Percentiles rank a stretch among this genome's conserved stretches.
Conservation (phyloP, 192 early-diverging fungal genomes). For the Coemansia sp. region DNA sequence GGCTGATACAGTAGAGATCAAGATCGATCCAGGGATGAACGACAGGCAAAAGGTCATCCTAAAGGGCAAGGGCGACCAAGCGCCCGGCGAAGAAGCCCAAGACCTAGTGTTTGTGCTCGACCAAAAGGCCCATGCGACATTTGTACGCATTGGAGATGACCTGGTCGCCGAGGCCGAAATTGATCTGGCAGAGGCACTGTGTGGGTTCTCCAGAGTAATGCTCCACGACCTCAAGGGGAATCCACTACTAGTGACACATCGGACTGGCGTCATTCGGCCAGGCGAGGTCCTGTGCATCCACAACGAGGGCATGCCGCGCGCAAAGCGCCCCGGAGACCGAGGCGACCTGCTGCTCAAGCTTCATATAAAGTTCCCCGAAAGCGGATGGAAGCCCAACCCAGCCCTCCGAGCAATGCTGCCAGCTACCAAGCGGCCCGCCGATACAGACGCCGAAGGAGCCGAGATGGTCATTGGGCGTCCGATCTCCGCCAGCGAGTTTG, state of each 20-base stretch:
- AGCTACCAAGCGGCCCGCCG: conserved; percentile 8
- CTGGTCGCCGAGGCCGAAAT: conserved; percentile 78
- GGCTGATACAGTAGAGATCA: conserved; percentile 88
- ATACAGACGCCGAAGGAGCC: neutral
- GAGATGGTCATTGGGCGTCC: conserved; percentile 9
- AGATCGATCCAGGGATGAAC: conserved; percentile 91
- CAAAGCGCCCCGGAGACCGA: conserved; percentile 65
- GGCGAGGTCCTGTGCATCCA: conserved; percentile 81
- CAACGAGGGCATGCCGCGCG: conserved; percentile 92
- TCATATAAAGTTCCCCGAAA: conserved; percentile 80
- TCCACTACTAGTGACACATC: conserved; percentile 76
- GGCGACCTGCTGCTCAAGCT: conserved; percentile 90
- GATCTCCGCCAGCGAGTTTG: conserved; percentile 17
- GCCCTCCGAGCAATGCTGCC: conserved; percentile 22
- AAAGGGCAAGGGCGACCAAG: conserved; percentile 92
- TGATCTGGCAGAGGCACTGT: conserved; percentile 85
- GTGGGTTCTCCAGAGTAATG: conserved; percentile 80
- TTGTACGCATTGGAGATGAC: conserved; percentile 80
- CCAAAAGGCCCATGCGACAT: conserved; percentile 74
- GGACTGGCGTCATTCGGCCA: conserved; percentile 80
- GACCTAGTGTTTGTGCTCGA: conserved; percentile 92
- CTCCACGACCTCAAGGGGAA: conserved; percentile 87
- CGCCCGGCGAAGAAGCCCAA: conserved; percentile 83
- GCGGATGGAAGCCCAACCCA: conserved; percentile 26
- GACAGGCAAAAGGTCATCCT: conserved; percentile 89